Evolutionary conservation across 75 land plant genomes (phyloP).

Genomic region (Azolla pinnata): DNA sequence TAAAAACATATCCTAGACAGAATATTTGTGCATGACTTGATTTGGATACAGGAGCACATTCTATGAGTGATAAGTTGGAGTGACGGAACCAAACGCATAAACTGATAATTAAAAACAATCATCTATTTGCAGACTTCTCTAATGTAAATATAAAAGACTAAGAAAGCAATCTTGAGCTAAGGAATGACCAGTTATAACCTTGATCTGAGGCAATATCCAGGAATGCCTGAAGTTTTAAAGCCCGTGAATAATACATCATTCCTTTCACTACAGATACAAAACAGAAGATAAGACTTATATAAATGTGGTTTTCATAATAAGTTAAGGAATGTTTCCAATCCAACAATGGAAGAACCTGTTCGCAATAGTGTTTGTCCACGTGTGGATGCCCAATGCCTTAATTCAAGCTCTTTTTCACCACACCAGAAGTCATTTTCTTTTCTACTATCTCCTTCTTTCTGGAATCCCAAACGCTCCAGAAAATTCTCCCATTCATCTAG

Average conservation of each 20-base stretch:
- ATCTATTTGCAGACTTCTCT: too few species aligned
- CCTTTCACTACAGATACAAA: conserved; percentile 80
- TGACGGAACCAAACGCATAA: too few species aligned
- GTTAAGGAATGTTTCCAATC: too few species aligned
- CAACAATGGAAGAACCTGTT: conserved; percentile 55
- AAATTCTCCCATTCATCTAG: conserved; percentile 99
- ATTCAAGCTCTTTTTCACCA: conserved; percentile 65
- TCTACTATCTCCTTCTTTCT: conserved; percentile 45
- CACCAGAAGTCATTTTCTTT: conserved; percentile 15
- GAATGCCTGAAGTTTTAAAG: conserved; percentile 86
- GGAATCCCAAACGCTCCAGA: conserved; percentile 63
- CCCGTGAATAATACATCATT: conserved; percentile 97
- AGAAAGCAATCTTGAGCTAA: too few species aligned
- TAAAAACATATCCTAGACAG: too few species aligned
- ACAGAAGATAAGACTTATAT: neutral
- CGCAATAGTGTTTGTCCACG: conserved; percentile 93
- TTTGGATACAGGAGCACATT: too few species aligned
- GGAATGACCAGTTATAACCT: too few species aligned
- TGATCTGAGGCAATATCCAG: conserved; percentile 80
- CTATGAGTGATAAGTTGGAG: too few species aligned
- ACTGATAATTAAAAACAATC: too few species aligned
- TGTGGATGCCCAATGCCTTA: conserved; percentile 90
- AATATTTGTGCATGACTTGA: too few species aligned
- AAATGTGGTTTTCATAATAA: too few species aligned
- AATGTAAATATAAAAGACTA: too few species aligned